These are phyloP conservation scores for Leucocoprinus sp. DNA, from an alignment of 768 basidiomycete species.

Conservation along the genomic window DNA sequence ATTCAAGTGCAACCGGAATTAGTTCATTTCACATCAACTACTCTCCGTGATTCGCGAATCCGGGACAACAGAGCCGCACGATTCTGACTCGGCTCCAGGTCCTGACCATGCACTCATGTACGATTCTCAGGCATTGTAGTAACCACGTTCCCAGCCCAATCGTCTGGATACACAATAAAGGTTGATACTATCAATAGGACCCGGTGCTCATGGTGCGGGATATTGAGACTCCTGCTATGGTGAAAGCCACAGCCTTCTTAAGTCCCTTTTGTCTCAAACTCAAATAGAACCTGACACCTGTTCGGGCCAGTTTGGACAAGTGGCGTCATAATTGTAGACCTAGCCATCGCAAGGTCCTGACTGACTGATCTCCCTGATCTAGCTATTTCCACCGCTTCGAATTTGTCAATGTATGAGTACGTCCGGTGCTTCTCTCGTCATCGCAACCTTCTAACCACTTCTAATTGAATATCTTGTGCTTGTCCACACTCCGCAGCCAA, in stretches of 20 bases:
- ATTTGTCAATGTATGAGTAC: constrained; percentile 10
- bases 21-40: neutral
- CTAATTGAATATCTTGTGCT: constrained; percentile 7
- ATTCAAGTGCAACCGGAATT: too few relatives aligned
- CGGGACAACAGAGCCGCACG: neutral
- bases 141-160: neutral
- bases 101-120: neutral
- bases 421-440: constrained; percentile 20
- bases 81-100: neutral
- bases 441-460: constrained; percentile 15
- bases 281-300: constrained; percentile 3
- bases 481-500: constrained; percentile 10
- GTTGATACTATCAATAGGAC: too few relatives aligned
- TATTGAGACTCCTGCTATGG: neutral
- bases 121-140: neutral
- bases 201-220: neutral
- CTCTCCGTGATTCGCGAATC: constrained; percentile 8
- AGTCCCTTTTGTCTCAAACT: neutral
- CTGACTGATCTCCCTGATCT: constrained; percentile 19
- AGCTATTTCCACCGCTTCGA: constrained; percentile 11
- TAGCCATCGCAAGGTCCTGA: neutral
- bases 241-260: neutral
- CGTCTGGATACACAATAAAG: too few relatives aligned
- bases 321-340: constrained; percentile 7
- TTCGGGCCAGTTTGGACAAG: constrained; percentile 2